phyloP scores from a whole-genome alignment of 768 basidiomycete genomes.

The Panellus pusillus region DNA sequence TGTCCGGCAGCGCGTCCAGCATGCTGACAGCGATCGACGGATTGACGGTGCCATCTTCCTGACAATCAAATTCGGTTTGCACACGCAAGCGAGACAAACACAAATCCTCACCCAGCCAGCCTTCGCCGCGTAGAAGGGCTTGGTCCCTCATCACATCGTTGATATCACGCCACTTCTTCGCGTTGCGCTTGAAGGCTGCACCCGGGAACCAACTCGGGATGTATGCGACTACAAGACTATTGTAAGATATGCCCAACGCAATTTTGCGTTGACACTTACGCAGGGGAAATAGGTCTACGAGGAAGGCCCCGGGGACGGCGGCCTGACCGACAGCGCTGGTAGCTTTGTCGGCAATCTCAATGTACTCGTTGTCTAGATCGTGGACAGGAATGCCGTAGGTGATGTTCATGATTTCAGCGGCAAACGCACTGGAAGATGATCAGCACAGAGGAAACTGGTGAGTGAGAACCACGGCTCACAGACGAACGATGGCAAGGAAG shows the following conservation, averaged over 20 bases:
- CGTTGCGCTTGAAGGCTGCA: neutral
- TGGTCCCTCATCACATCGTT: too few relatives aligned
- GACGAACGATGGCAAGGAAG: constrained; percentile 20
- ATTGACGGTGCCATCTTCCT: too few relatives aligned
- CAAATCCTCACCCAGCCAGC: too few relatives aligned
- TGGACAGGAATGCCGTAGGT: constrained; percentile 32
- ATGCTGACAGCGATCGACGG: too few relatives aligned
- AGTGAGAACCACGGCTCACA: constrained; percentile 2
- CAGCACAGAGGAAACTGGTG: neutral
- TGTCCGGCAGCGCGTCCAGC: too few relatives aligned
- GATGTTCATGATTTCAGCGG: constrained; percentile 29
- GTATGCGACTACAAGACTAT: neutral
- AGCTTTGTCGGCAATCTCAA: constrained; percentile 24
- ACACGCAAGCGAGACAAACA: too few relatives aligned
- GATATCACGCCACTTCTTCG: constrained; percentile 6
- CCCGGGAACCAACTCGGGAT: constrained; percentile 7
- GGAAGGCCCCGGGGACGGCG: constrained; percentile 30
- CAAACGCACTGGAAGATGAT: neutral
- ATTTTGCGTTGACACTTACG: neutral
- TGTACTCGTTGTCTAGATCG: constrained; percentile 27
- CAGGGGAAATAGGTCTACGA: constrained; percentile 31
- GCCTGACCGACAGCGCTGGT: constrained; percentile 12
- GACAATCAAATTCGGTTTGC: too few relatives aligned
- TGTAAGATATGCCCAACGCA: too few relatives aligned
- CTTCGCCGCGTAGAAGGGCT: too few relatives aligned